These are phyloP conservation scores for Mediolabrus comicus DNA, from an alignment of 108 stramenopile genomes.

Conservation along the genomic window DNA sequence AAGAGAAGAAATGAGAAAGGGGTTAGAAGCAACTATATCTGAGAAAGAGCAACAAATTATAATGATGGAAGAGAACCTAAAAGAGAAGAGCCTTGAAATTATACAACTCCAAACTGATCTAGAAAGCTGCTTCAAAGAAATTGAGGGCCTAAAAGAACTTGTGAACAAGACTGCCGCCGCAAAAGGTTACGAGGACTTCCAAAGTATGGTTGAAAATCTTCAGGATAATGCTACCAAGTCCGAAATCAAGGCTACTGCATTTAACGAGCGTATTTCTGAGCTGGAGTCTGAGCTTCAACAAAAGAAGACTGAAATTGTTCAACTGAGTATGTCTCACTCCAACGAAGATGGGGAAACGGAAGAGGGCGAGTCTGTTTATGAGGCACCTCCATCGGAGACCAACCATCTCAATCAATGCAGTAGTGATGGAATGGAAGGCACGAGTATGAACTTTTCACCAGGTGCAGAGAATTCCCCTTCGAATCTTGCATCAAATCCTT, in stretches of 20 bases:
- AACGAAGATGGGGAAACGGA: background rate
- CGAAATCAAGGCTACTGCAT: background rate
- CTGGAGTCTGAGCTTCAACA: slow-evolving; percentile 7
- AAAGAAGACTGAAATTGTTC: background rate
- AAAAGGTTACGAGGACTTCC: slow-evolving; percentile 6
- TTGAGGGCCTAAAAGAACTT: slow-evolving; percentile 12
- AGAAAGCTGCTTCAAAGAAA: slow-evolving; percentile 12
- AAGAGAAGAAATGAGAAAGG: background rate
- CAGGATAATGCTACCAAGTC: background rate
- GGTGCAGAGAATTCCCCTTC: no score
- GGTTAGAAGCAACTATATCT: background rate
- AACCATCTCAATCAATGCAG: background rate
- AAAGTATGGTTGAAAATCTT: slow-evolving; percentile 6
- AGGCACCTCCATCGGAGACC: background rate
- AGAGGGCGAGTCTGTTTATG: background rate
- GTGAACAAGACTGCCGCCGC: background rate
- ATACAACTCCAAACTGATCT: slow-evolving; percentile 17
- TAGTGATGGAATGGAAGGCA: background rate
- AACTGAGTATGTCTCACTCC: background rate
- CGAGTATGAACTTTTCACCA: background rate
- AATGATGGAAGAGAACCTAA: background rate
- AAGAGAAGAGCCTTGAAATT: slow-evolving; percentile 8
- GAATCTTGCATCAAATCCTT: background rate
- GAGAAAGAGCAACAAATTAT: background rate
- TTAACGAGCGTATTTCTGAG: slow-evolving; percentile 8